A percentile compares a stretch with the other conserved stretches of the same genome.
These are phyloP conservation scores for Chalciporus chontae DNA, from an alignment of 768 basidiomycete genomes.

Conservation along the genomic window DNA sequence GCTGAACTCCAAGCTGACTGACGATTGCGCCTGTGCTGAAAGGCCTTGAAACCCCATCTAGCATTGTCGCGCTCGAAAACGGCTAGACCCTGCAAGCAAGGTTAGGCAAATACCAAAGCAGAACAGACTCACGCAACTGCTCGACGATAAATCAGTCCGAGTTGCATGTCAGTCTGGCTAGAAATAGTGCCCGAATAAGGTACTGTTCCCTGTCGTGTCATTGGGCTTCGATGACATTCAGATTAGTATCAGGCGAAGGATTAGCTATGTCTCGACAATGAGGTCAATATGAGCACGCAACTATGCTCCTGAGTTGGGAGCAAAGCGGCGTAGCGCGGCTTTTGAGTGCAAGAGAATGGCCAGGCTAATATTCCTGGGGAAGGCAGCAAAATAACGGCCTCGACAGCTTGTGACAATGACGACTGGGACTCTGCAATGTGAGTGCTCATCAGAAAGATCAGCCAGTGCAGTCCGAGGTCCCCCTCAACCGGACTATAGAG, in stretches of 20 bases:
- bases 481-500: too few relatives aligned
- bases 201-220: background rate
- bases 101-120: constrained; percentile 19
- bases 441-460: background rate
- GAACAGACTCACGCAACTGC: constrained; percentile 12
- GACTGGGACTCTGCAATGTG: too few relatives aligned
- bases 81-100: background rate
- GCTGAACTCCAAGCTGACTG: constrained; percentile 10
- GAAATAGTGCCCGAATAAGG: too few relatives aligned
- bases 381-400: background rate
- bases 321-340: constrained; percentile 11
- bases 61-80: background rate
- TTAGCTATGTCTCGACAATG: too few relatives aligned
- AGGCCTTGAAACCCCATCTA: background rate
- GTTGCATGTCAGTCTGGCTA: background rate
- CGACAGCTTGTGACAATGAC: background rate
- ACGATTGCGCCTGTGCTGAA: constrained; percentile 1
- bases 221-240: too few relatives aligned
- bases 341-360: background rate
- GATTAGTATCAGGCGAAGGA: too few relatives aligned
- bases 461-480: too few relatives aligned
- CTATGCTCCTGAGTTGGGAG: background rate
- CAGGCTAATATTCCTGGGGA: background rate
- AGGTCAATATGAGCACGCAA: background rate
- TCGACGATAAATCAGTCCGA: background rate